Percentiles rank a stretch among this genome's conserved stretches.
These are phyloP conservation scores for Lasiosphaeria ovina DNA, from an alignment of 495 filamentous ascomycete genomes.

Conservation along the genomic window DNA sequence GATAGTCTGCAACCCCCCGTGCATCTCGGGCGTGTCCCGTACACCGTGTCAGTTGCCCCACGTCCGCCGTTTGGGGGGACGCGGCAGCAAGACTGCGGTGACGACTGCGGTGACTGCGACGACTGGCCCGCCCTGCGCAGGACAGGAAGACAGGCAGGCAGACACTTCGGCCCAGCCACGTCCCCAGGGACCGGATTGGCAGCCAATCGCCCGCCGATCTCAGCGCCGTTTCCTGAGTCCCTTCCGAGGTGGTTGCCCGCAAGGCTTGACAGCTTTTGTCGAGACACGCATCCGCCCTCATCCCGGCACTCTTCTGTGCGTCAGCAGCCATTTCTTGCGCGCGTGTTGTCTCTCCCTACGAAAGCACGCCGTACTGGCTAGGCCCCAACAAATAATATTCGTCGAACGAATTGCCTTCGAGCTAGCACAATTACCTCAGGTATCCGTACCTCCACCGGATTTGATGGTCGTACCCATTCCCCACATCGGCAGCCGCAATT, in stretches of 20 bases:
- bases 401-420: not conserved
- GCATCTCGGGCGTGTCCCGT: slow-evolving; percentile 1
- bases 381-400: not conserved
- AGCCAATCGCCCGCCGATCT: slow-evolving; percentile 14
- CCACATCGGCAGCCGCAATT: slow-evolving; percentile 36
- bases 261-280: slow-evolving; percentile 19
- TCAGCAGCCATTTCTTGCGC: not conserved
- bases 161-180: not conserved
- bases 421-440: not conserved
- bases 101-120: too few relatives aligned
- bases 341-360: not conserved
- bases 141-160: not conserved
- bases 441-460: not conserved
- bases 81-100: slow-evolving; percentile 4
- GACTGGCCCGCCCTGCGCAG: too few relatives aligned
- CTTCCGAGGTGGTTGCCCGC: slow-evolving; percentile 10
- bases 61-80: slow-evolving; percentile 4
- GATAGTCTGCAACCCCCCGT: slow-evolving; percentile 10
- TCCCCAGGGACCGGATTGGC: not conserved
- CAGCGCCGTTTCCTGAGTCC: not conserved
- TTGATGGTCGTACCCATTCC: slow-evolving; percentile 33
- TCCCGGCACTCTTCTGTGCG: slow-evolving; percentile 6
- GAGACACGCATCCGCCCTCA: slow-evolving; percentile 19
- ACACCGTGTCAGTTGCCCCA: slow-evolving; percentile 9
- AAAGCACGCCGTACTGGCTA: too few relatives aligned